Evolutionary conservation across 805 yeast species (phyloP), one percentile per base, ranked within the genome.

Genomic region (Barnettozyma populi): DNA sequence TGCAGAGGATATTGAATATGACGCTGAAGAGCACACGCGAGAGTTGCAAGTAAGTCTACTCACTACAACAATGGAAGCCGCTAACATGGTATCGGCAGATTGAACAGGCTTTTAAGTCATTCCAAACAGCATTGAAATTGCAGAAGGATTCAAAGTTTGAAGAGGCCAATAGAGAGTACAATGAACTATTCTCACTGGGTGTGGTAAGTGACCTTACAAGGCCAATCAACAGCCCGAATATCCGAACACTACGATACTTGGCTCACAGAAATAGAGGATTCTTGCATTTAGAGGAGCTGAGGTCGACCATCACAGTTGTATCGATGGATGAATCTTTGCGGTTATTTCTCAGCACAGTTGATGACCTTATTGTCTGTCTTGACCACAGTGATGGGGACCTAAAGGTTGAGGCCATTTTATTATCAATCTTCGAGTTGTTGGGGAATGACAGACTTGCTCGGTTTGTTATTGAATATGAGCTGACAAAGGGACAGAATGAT

Each of bases 1-100:
- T 36, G 92, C 85, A 48, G 95, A 86, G 59, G 87, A 85, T 44
- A 66, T 76, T 5, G 67, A 66, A 18, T 70, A 78, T 32, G 92
- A 87, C 53, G 85, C 84, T 31, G 96, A 90, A 53, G 92, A 89
- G 53, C 96, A 90, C 59, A 85, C 97, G 1, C 72, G 96, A 42
- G 99, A 94, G 62, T 70, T 92, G 21, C 97, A 92, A 57, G 78
- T 79, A 37, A 11, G 63, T 51, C 8, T 23, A 2, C 19, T 14
- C 19, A 16, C 8, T 27, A n/a, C 10, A 11, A 29, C 21, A 16
- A 13, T n/a, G 34, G 36, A 50, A 50, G 14, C 19, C 20, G 35
- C 29, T 35, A 82, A 11, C 16, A 2, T 11, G 8, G 21, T 27
- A 5, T 14, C 9, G 18, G 18, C 21, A 61, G 63, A 59, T 61